These are phyloP conservation scores for Knufia fluminis DNA, from an alignment of 2,329 filamentous ascomycete species.

Conservation along the genomic window DNA sequence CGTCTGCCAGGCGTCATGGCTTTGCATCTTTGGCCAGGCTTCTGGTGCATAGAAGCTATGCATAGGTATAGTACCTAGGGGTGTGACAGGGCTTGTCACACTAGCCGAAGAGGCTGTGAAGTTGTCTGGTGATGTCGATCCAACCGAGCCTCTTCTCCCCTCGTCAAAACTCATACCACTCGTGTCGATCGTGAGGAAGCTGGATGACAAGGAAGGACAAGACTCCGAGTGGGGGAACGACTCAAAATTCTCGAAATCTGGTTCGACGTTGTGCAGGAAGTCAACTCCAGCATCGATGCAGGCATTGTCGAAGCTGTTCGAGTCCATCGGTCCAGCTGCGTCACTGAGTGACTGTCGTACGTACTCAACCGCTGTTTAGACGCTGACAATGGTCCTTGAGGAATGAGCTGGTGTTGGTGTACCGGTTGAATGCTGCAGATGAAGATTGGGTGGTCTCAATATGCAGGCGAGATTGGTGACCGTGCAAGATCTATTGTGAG, in stretches of 20 bases:
- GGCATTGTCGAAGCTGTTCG: conserved; percentile 11
- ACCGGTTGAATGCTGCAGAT: background rate
- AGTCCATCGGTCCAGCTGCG: conserved; percentile 11
- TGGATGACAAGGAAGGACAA: conserved; percentile 17
- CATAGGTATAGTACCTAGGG: conserved; percentile 11
- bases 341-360: background rate
- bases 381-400: background rate
- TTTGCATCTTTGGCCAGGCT: conserved; percentile 13
- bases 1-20: conserved; percentile 11
- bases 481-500: background rate
- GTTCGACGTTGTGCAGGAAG: conserved; percentile 11
- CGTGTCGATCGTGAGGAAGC: conserved; percentile 17
- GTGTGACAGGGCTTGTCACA: conserved; percentile 16
- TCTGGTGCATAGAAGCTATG: conserved; percentile 6
- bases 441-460: background rate
- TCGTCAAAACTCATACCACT: conserved; percentile 11
- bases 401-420: background rate
- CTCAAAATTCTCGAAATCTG: conserved; percentile 13
- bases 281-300: conserved; percentile 2
- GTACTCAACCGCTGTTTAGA: background rate
- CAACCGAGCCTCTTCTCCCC: conserved; percentile 13
- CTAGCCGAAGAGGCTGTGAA: conserved; percentile 16
- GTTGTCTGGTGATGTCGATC: conserved; percentile 16
- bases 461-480: background rate
- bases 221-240: conserved; percentile 12